These are phyloP conservation scores for Plectosphaerella sp. DNA, from an alignment of 2,329 filamentous ascomycete species.

Conservation along the genomic window DNA sequence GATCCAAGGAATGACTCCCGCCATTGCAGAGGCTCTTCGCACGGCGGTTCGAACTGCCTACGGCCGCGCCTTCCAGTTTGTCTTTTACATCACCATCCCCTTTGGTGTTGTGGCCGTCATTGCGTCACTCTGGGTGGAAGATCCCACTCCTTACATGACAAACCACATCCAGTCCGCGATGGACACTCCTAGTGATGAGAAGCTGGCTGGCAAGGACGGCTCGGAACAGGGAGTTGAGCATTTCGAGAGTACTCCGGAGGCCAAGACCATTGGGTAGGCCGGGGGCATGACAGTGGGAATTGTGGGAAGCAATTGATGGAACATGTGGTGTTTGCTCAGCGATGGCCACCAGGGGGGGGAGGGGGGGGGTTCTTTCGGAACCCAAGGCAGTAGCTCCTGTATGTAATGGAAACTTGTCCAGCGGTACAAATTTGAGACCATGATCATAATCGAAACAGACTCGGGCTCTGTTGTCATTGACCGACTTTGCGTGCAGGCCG, in stretches of 20 bases:
- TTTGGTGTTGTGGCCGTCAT: constrained; percentile 7
- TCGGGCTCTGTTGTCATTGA: too few relatives aligned
- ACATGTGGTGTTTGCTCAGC: too few relatives aligned
- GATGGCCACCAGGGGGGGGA: too few relatives aligned
- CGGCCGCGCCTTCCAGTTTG: constrained; percentile 9
- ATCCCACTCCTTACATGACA: constrained; percentile 12
- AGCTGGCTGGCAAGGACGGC: background rate
- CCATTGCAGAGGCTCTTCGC: constrained; percentile 3
- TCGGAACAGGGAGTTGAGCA: background rate
- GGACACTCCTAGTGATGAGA: background rate
- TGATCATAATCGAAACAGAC: too few relatives aligned
- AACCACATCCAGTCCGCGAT: constrained; percentile 11
- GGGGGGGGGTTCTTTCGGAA: too few relatives aligned
- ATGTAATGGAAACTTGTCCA: too few relatives aligned
- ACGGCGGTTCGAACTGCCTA: constrained; percentile 5
- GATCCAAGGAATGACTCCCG: constrained; percentile 10
- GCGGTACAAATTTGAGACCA: too few relatives aligned
- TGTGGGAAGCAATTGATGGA: too few relatives aligned
- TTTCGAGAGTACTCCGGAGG: background rate
- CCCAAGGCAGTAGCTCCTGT: too few relatives aligned
- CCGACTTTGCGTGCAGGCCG: too few relatives aligned
- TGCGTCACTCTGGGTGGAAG: constrained; percentile 5
- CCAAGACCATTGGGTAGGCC: too few relatives aligned
- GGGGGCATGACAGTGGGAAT: too few relatives aligned
- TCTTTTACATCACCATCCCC: constrained; percentile 9